Percentiles rank a stretch among this genome's conserved stretches.
Conservation (phyloP, 805 yeast genomes). For the Cephaloascus fragrans region DNA sequence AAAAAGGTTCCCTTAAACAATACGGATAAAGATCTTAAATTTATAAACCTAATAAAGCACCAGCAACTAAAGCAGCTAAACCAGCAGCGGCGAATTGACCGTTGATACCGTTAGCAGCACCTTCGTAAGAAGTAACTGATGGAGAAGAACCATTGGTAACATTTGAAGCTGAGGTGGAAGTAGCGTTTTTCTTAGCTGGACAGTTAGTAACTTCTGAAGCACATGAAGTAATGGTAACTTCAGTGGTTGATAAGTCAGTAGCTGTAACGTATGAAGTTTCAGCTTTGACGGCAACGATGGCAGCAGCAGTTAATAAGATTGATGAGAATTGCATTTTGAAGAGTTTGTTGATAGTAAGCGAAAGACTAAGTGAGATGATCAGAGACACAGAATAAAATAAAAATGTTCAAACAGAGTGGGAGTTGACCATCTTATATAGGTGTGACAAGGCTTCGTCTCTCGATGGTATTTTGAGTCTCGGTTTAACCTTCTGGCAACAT, state of each 20-base stretch:
- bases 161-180: constrained; percentile 8
- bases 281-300: constrained; percentile 15
- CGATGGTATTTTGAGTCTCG: no score
- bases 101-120: constrained; percentile 10
- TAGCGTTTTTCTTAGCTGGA: constrained; percentile 10
- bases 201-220: constrained; percentile 17
- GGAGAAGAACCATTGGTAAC: constrained; percentile 7
- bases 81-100: constrained; percentile 10
- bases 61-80: constrained; percentile 12
- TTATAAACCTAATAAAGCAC: constrained; percentile 22
- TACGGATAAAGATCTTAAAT: constrained; percentile 1
- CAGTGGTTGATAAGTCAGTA: constrained; percentile 10
- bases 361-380: constrained; percentile 1
- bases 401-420: no score
- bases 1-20: no score
- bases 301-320: constrained; percentile 16
- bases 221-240: constrained; percentile 20
- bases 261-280: constrained; percentile 8
- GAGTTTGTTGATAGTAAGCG: no score
- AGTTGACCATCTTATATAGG: no score
- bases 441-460: no score
- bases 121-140: constrained; percentile 6
- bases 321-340: constrained; percentile 21
- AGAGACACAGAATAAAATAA: no score
- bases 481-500: no score